Base-by-base conservation (phyloP, 495 filamentous ascomycete species). In the Jackrogersella multiformis region DNA sequence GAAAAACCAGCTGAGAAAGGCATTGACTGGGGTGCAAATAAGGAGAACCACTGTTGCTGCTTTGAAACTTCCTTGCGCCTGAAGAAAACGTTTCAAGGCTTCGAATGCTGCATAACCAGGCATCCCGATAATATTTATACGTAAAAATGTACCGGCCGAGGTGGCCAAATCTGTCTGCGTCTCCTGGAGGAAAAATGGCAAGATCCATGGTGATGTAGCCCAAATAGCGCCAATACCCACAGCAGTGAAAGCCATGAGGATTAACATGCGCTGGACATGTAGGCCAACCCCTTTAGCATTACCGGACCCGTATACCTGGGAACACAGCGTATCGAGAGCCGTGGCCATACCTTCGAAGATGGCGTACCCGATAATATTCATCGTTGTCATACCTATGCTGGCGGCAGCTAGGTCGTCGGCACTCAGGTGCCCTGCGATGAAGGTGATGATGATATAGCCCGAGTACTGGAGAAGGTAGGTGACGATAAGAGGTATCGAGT, bases 391-490 rank as follows among this genome's bases (percentile, higher is more conserved):
- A 24, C 66, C 70, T 24, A 75, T 41, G 58, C 72, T 76, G 0
- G 72, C 87, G 1, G 88, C 89, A 5, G 85, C 88, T 5, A 91
- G 80, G 66, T 87, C 85, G 26, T 84, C 81, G 53, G 84, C 88
- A 21, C 88, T 86, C 28, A 91, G 68, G 69, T 89, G 88, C 12
- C 89, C 89, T 21, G 88, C 82, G 13, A 87, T 84, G 66, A 92
- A 90, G 66, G 91, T 86, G 70, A 84, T 87, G 21, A 89, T 87
- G 36, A 92, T 83, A 1, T 87, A 90, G 69, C 91, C 81, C 8
- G 87, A 89, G 70, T 92, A 92, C 69, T 93, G 90, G 1, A 93
- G 84, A 26, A 92, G 59, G 68, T 91, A 93, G 5, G 90, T 92
- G 34, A 89, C 73, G 49, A 92, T 87, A 18, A 92, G 78, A 0